Base-by-base conservation (phyloP, 2,329 filamentous ascomycete species). In the Simplicillium sp. region DNA sequence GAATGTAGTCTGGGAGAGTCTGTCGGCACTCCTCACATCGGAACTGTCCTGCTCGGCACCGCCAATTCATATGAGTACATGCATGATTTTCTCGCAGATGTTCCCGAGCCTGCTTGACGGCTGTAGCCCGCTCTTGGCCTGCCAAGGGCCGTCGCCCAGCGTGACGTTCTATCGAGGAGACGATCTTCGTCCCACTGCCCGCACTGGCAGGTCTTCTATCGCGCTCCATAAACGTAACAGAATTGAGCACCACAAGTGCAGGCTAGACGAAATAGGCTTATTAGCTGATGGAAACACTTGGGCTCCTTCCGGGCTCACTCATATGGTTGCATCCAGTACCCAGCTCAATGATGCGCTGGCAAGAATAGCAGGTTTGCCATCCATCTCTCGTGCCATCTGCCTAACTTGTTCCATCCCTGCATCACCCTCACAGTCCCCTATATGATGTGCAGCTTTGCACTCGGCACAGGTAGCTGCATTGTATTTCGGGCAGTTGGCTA, bases 261-360 rank as follows among this genome's bases (percentile, higher is more conserved):
- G 0, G 62, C 72, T 60, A 12, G 14, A 20, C 20, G 20, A 25
- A 25, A 25, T 25, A 25, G 5, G 20, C 6, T n/a, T 15, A 11
- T 29, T 16, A 15, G 8, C 17, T 3, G 29, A 42, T 2, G 40
- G 20, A 12, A 8, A 33, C 12, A 13, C n/a, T 40, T 31, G 14
- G 43, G 32, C 11, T 42, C 42, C 15, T 45, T 38, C 8, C 20
- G 6, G 6, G 67, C 70, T 51, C 47, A 79, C 75, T 73, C 3
- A 80, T 79, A 39, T 80, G 75, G 38, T 71, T 61, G 44, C 76
- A 80, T 2, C 76, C 75, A 1, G 29, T n/a, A 0, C 50, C 25
- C 0, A 75, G 54, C 53, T 77, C 72, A 0, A 80, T 61, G 11
- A 80, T 29, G 1, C 58, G 44, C 2, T 46, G 48, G 46, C 76